These are phyloP conservation scores for Phytophthora chlamydospora DNA, from an alignment of 352 stramenopile genomes.

Conservation along the genomic window DNA sequence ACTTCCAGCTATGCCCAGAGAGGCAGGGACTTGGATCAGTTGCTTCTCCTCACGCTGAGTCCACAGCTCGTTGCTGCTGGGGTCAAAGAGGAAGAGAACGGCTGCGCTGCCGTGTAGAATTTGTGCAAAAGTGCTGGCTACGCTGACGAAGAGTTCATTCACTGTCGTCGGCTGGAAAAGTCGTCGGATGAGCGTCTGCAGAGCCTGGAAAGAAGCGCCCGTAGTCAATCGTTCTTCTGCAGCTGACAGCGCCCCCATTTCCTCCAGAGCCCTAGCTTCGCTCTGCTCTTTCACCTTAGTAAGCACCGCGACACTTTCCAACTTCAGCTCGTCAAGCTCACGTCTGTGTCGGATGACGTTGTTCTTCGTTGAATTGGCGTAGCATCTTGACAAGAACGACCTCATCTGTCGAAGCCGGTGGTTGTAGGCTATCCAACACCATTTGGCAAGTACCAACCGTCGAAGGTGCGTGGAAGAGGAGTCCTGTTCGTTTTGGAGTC, in stretches of 20 bases:
- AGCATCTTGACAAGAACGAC: slow-evolving; percentile 42
- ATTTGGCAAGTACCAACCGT: slow-evolving; percentile 39
- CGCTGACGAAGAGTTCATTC: slow-evolving; percentile 51
- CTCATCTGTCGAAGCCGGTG: slow-evolving; percentile 37
- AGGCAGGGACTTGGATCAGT: slow-evolving; percentile 54
- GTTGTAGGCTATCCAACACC: slow-evolving; percentile 61
- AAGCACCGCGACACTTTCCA: slow-evolving; percentile 18
- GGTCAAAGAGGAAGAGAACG: slow-evolving; percentile 68
- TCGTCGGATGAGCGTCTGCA: slow-evolving; percentile 59
- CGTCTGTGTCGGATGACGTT: slow-evolving; percentile 12
- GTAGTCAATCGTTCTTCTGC: slow-evolving; percentile 35
- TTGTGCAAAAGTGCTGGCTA: slow-evolving; percentile 46
- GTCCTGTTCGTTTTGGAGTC: slow-evolving; percentile 22
- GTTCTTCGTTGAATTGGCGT: slow-evolving; percentile 15
- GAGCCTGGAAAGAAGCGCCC: slow-evolving; percentile 30
- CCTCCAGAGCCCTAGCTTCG: slow-evolving; percentile 14
- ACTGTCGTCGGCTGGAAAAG: slow-evolving; percentile 39
- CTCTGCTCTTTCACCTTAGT: slow-evolving; percentile 14
- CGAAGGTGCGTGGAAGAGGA: slow-evolving; percentile 20
- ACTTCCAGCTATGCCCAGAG: slow-evolving; percentile 61
- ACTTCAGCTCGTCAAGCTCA: slow-evolving; percentile 21
- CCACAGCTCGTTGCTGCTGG: slow-evolving; percentile 70
- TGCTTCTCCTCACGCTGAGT: slow-evolving; percentile 55
- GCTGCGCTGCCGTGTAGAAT: slow-evolving; percentile 48
- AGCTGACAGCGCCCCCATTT: slow-evolving; percentile 19